Evolutionary conservation across 345 rosid species (phyloP), one percentile per base, ranked within the genome.

Genomic region (Noccaea caerulescens): DNA sequence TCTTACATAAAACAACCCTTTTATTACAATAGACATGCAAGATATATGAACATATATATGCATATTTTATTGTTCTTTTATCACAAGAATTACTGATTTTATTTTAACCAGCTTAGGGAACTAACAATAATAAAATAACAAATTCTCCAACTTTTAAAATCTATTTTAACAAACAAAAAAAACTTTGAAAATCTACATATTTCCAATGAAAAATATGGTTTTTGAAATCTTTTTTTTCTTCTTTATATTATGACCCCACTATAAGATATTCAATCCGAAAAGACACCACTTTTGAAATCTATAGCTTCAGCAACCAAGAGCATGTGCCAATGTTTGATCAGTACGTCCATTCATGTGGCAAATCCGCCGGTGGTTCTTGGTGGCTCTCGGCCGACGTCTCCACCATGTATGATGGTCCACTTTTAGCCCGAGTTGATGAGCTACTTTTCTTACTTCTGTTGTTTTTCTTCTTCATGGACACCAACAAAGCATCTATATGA

Each of bases 301-400:
- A 52, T 0, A 51, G 32, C 42, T 54, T 53, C 57, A 62, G 42
- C 71, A 66, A 47, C 39, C 42, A 58, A 59, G 39, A 59, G 56
- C 72, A 74, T 44, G 69, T 44, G 63, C 38, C 25, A 23, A 6
- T 68, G 63, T 67, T 52, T 27, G 25, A 20, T 76, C 63, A 92
- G 57, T 90, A 92, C 7, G 91, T 84, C 96, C 98, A 88, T 70
- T 92, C 98, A 5, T 84, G 89, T 37, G 96, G 98, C 38, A 92
- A 79, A 68, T 63, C 76, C 9, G 81, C 63, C 27, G 47, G 57
- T 53, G 43, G 68, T 36, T 85, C 95, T 72, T 76, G 79, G 45
- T 82, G 77, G 33, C 80, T 81, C 58, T 59, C 57, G 23, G 69
- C 77, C 64, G 87, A 82, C 72, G 38, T 83, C 63, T 76, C n/a